Evolutionary conservation across 495 filamentous ascomycete genomes (phyloP), one percentile per base, ranked within the genome.

Genomic region (Penicillium cataractarum): DNA sequence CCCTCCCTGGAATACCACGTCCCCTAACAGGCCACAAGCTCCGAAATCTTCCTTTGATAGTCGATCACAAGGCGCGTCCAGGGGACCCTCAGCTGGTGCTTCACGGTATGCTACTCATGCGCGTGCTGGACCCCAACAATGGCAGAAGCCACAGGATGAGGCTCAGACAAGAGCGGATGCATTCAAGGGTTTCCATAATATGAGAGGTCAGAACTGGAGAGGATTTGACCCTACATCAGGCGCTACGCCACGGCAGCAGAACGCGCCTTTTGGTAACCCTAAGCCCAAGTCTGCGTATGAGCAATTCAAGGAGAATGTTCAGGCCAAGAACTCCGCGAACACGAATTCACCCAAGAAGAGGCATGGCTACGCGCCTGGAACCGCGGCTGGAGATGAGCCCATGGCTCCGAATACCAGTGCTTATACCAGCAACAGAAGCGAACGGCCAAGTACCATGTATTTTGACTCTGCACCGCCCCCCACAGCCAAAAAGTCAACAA

Each of bases 121-220:
- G 56, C 76, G 74, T 17, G 80, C 79, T 7, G 76, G 74, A 2
- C 72, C 77, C 2, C 73, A 74, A 42, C 73, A 76, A 62, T 78
- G 74, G 70, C 64, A 72, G 40, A 73, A 81, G 62, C 57, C 74
- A 52, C 83, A 82, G 35, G 80, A 86, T 40, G 81, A 84, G 40
- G 72, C 78, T n/a, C 76, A 87, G 19, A 82, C 82, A 17, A 76
- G 85, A 56, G 79, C 80, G 6, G 83, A 88, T 66, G 83, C 83
- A 19, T 86, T 83, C 71, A 78, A 84, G 40, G 90, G 88, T 3
- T 95, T 89, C 80, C 83, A 90, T 64, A 83, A 84, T n/a, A 90
- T 93, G 87, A 84, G 82, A 67, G 78, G 74, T 24, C 65, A 68
- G 42, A 63, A 61, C 48, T 82, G 78, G 78, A 70, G 74, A 12